Percentiles rank a stretch among this genome's conserved stretches.
These are phyloP conservation scores for Limnomonas spitsbergensis DNA, from an alignment of 139 green algal genomes.

Conservation along the genomic window DNA sequence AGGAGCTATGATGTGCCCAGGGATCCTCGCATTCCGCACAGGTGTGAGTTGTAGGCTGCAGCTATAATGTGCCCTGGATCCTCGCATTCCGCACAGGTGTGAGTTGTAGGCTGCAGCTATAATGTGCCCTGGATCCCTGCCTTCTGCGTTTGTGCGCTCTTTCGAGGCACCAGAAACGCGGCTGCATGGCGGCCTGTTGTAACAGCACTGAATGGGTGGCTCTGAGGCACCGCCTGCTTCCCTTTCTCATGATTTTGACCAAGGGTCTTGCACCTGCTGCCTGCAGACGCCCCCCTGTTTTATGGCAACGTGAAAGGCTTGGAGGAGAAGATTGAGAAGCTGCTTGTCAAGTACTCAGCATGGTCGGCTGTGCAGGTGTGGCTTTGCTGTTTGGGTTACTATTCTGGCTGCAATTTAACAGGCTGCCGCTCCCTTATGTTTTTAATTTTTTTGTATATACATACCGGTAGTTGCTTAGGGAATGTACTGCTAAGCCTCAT, in stretches of 20 bases:
- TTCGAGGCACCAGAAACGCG: neutral
- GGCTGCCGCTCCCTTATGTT: neutral
- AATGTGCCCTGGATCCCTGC: neutral
- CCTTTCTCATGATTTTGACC: too few species aligned
- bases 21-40: neutral
- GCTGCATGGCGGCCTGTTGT: neutral
- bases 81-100: neutral
- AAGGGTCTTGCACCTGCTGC: too few species aligned
- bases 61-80: neutral
- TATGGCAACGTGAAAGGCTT: constrained; percentile 64
- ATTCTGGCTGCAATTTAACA: too few species aligned
- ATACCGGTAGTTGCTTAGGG: neutral
- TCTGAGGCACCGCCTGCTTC: too few species aligned
- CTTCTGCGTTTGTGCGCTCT: neutral
- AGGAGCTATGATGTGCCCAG: neutral
- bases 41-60: neutral
- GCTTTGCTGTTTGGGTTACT: too few species aligned
- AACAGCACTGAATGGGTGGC: neutral
- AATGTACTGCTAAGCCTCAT: neutral
- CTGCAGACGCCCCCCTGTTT: constrained; percentile 37
- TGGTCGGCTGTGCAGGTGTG: constrained; percentile 12
- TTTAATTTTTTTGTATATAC: neutral
- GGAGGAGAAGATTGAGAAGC: constrained; percentile 18
- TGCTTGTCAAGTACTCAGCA: constrained; percentile 1
- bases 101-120: neutral